These are phyloP conservation scores for Jatropha curcas DNA, from an alignment of 345 rosid genomes.

Conservation along the genomic window DNA sequence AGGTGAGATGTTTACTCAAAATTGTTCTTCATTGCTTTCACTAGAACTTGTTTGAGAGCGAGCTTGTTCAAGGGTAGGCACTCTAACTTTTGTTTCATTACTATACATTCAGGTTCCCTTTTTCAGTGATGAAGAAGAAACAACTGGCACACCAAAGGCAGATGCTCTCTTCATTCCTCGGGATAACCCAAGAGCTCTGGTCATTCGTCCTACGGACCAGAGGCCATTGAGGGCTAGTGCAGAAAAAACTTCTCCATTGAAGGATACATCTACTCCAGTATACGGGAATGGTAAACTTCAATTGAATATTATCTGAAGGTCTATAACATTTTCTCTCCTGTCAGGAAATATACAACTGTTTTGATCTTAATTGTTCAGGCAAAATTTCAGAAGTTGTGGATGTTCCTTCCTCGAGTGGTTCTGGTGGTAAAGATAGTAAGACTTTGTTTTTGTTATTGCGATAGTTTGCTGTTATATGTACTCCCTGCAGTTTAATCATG, in stretches of 20 bases:
- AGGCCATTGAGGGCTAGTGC: slow-evolving; percentile 49
- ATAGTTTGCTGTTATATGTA: not conserved
- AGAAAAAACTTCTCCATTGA: slow-evolving; percentile 50
- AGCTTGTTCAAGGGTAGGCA: not conserved
- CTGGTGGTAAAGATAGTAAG: slow-evolving; percentile 46
- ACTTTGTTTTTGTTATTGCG: not conserved
- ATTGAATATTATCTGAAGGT: not conserved
- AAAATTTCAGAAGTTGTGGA: slow-evolving; percentile 31
- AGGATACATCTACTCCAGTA: slow-evolving; percentile 37
- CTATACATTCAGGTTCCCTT: slow-evolving; percentile 72
- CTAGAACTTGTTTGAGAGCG: not conserved
- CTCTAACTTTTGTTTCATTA: not conserved
- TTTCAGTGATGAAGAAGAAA: slow-evolving; percentile 77
- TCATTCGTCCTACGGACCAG: slow-evolving; percentile 62
- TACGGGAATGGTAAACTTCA: slow-evolving; percentile 57
- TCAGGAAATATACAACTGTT: not conserved
- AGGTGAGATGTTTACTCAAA: slow-evolving; percentile 43
- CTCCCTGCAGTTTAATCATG: not conserved
- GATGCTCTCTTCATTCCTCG: slow-evolving; percentile 85
- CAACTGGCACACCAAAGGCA: slow-evolving; percentile 80
- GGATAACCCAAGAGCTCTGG: slow-evolving; percentile 89
- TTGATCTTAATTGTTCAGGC: slow-evolving; percentile 32
- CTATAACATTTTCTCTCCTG: not conserved
- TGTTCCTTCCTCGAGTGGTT: slow-evolving; percentile 29
- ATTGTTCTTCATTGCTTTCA: not conserved